A percentile compares a stretch with the other conserved stretches of the same genome.
Evolutionary conservation across 1,139 yeast species (phyloP).

Genomic region (Candida dubliniensis): DNA sequence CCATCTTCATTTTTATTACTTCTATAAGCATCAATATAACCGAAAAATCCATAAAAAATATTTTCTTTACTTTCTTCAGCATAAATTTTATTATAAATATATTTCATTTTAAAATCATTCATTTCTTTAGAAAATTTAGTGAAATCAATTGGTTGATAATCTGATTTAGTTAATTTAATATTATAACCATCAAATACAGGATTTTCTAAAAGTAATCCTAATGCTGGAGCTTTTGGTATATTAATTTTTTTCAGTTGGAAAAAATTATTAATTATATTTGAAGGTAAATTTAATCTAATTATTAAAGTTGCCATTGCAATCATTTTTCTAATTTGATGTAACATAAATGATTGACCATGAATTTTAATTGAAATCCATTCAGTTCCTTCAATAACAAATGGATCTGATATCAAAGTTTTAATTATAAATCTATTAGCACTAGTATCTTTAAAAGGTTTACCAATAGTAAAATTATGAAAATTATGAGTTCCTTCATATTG

Average conservation of each 20-base stretch:
- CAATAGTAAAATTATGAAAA: constrained; percentile 92
- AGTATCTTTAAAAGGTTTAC: constrained; percentile 83
- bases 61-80: constrained; percentile 86
- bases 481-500: constrained; percentile 86
- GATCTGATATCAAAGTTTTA: constrained; percentile 76
- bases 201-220: constrained; percentile 84
- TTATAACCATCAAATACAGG: constrained; percentile 92
- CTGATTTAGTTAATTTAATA: constrained; percentile 65
- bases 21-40: constrained; percentile 78
- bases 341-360: constrained; percentile 98
- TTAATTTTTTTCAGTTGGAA: constrained; percentile 74
- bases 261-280: constrained; percentile 72
- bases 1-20: constrained; percentile 20
- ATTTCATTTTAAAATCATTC: constrained; percentile 83
- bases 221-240: constrained; percentile 96
- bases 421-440: constrained; percentile 84
- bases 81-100: constrained; percentile 88
- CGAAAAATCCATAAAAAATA: constrained; percentile 84
- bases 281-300: constrained; percentile 83
- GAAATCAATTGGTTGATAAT: constrained; percentile 77
- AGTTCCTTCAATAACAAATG: constrained; percentile 87
- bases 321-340: constrained; percentile 98
- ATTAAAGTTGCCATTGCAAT: constrained; percentile 91
- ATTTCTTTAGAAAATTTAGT: constrained; percentile 66
- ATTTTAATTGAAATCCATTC: constrained; percentile 96